These are phyloP conservation scores for Lepidium africanum DNA, from an alignment of 345 rosid species.

Conservation along the genomic window DNA sequence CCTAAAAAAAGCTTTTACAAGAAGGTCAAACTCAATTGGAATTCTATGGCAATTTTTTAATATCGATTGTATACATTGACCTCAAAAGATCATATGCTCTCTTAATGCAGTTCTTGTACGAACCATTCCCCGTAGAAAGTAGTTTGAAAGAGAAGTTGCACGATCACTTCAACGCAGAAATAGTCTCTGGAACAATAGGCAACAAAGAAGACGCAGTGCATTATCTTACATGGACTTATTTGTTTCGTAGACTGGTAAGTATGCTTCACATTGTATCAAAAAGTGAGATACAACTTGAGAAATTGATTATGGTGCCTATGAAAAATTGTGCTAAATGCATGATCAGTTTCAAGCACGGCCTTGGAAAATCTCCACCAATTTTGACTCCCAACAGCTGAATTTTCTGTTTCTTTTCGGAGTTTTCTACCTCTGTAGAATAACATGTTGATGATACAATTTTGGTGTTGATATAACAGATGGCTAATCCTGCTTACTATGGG, in stretches of 20 bases:
- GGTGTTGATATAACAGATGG: constrained; percentile 46
- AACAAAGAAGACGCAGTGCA: constrained; percentile 92
- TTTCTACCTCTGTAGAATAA: not conserved
- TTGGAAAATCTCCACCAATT: not conserved
- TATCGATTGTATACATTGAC: not conserved
- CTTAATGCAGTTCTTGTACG: constrained; percentile 74
- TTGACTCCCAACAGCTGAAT: not conserved
- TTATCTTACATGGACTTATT: constrained; percentile 94
- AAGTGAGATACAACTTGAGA: not conserved
- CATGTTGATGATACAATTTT: not conserved
- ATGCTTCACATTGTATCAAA: constrained; percentile 8
- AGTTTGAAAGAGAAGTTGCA: constrained; percentile 86
- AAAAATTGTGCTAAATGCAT: not conserved
- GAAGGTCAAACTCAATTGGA: constrained; percentile 42
- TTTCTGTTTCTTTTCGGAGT: not conserved
- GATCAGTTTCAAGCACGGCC: not conserved
- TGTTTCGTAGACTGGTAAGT: constrained; percentile 90
- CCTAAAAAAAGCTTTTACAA: constrained; percentile 98
- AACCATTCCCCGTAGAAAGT: constrained; percentile 99
- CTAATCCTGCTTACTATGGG: constrained; percentile 96
- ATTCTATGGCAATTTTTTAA: constrained; percentile 8
- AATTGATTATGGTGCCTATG: not conserved
- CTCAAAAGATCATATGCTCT: constrained; percentile 15
- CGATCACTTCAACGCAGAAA: constrained; percentile 89
- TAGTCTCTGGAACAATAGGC: constrained; percentile 78